A percentile compares a stretch with the other conserved stretches of the same genome.
phyloP scores from a whole-genome alignment of 306 rosid species.

The Rosa persica region DNA sequence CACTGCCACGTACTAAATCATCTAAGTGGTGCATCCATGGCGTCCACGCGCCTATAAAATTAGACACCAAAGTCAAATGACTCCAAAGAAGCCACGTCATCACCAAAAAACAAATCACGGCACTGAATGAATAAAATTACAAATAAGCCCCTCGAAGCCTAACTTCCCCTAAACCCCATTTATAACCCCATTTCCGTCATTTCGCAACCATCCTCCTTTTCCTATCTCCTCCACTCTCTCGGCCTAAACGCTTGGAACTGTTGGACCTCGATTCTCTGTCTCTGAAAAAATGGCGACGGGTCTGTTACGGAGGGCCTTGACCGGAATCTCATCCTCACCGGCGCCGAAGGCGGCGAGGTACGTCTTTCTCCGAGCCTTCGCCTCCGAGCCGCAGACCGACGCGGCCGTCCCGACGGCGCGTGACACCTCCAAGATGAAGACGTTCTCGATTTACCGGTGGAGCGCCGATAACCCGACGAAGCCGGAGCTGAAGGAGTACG shows the following conservation, averaged over 20 bases:
- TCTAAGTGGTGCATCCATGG: background rate
- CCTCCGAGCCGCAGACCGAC: conserved; percentile 64
- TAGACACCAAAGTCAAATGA: background rate
- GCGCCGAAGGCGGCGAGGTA: conserved; percentile 45
- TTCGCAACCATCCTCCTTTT: background rate
- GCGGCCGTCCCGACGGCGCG: conserved; percentile 41
- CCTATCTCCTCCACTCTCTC: background rate
- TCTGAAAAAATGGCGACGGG: conserved; percentile 60
- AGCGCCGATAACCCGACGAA: conserved; percentile 69
- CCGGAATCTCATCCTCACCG: conserved; percentile 33
- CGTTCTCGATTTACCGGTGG: conserved; percentile 96
- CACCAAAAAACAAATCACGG: conserved; percentile 15
- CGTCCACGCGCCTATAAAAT: conserved; percentile 24
- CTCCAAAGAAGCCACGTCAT: conserved; percentile 38
- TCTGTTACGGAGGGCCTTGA: conserved; percentile 42
- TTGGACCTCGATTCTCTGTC: background rate
- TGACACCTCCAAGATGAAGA: conserved; percentile 36
- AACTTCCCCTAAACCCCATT: background rate
- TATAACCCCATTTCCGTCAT: conserved; percentile 33
- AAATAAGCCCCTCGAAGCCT: conserved; percentile 20
- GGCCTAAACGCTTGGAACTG: background rate
- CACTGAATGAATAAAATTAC: conserved; percentile 5
- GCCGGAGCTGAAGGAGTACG: conserved; percentile 69
- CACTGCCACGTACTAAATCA: background rate
- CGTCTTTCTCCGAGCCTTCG: conserved; percentile 45